phyloP scores from a whole-genome alignment of 176 grass and related monocot genomes.

The Aegilops sharonensis region DNA sequence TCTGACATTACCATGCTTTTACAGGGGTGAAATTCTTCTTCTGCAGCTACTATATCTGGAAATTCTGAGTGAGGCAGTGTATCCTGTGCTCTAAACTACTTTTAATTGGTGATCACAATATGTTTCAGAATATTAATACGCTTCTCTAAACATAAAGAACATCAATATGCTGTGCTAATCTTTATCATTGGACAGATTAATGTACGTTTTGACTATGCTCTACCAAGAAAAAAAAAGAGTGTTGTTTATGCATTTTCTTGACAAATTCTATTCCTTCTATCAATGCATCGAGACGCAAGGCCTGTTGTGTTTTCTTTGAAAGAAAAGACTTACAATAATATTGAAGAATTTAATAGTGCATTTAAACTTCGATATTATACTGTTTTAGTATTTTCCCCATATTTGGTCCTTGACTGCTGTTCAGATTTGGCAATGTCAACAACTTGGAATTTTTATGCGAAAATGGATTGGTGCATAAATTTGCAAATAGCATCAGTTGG shows the following conservation, averaged over 20 bases:
- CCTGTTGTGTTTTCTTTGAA: not conserved
- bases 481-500: constrained; percentile 88
- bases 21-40: constrained; percentile 67
- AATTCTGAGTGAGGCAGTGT: constrained; percentile 82
- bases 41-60: constrained; percentile 82
- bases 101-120: constrained; percentile 4
- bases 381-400: not conserved
- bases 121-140: constrained; percentile 24
- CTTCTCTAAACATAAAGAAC: constrained; percentile 11
- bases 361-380: constrained; percentile 19
- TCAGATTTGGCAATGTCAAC: constrained; percentile 77
- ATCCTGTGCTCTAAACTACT: constrained; percentile 51
- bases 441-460: constrained; percentile 81
- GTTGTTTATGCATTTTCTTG: not conserved
- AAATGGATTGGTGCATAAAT: constrained; percentile 82
- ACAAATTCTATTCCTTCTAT: not conserved
- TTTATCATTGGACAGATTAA: not conserved
- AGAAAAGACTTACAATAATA: constrained; percentile 17
- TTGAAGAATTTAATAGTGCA: constrained; percentile 8
- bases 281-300: not conserved
- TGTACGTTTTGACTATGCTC: not conserved
- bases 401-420: constrained; percentile 53
- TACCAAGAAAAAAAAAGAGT: not conserved
- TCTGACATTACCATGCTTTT: constrained; percentile 45
- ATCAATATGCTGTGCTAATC: not conserved